Conservation (phyloP, 495 filamentous ascomycete species). For the Astrocystis sublimbata region DNA sequence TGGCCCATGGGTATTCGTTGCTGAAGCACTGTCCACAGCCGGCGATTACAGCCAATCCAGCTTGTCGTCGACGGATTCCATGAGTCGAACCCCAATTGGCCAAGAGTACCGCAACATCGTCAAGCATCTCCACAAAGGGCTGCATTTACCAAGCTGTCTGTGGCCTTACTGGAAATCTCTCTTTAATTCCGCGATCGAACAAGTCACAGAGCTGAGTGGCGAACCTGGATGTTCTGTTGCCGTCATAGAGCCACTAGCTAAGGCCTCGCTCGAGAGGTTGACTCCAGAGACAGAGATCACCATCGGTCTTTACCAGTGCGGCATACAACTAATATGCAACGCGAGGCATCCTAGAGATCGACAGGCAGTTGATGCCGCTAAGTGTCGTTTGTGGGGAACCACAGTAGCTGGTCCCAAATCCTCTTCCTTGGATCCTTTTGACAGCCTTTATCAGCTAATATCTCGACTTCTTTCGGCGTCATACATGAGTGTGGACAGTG, state of each 20-base stretch:
- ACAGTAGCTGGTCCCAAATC: slow-evolving; percentile 42
- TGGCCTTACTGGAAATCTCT: slow-evolving; percentile 61
- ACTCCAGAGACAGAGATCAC: neutral
- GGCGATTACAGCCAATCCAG: slow-evolving; percentile 37
- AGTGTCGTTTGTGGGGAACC: slow-evolving; percentile 61
- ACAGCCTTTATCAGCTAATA: slow-evolving; percentile 59
- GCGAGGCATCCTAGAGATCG: slow-evolving; percentile 51
- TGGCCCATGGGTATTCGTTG: slow-evolving; percentile 45
- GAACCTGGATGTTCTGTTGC: slow-evolving; percentile 61
- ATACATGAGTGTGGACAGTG: slow-evolving; percentile 40
- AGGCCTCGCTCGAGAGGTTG: slow-evolving; percentile 39
- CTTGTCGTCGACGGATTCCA: slow-evolving; percentile 34
- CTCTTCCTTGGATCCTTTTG: slow-evolving; percentile 58
- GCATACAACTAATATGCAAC: slow-evolving; percentile 37
- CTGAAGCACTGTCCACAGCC: slow-evolving; percentile 29
- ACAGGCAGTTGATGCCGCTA: slow-evolving; percentile 59
- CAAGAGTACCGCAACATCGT: slow-evolving; percentile 70
- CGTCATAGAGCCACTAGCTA: slow-evolving; percentile 72
- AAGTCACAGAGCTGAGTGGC: slow-evolving; percentile 64
- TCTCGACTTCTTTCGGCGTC: slow-evolving; percentile 43
- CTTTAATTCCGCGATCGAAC: slow-evolving; percentile 57
- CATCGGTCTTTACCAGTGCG: slow-evolving; percentile 32
- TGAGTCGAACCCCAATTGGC: slow-evolving; percentile 40
- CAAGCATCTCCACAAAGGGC: slow-evolving; percentile 65
- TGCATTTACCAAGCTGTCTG: slow-evolving; percentile 49